Conservation (phyloP, 371 early-diverging fungal genomes). For the Phascolomyces articulosus region DNA sequence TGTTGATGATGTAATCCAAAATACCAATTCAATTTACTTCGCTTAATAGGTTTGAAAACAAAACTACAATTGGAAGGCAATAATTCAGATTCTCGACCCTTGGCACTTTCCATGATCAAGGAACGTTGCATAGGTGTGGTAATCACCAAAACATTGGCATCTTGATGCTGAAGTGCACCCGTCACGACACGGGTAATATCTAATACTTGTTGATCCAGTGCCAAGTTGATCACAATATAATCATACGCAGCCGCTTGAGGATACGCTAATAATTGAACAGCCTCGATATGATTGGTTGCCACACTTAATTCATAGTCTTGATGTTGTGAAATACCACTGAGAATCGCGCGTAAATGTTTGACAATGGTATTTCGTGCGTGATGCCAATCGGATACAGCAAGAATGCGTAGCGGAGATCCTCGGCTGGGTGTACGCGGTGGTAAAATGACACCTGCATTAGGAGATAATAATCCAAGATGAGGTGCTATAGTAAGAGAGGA, state of each 20-base stretch:
- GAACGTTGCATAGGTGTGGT: conserved; percentile 67
- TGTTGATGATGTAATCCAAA: conserved; percentile 47
- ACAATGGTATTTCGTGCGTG: conserved; percentile 40
- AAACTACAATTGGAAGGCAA: conserved; percentile 54
- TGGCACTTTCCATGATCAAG: conserved; percentile 51
- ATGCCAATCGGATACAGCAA: conserved; percentile 48
- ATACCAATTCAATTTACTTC: conserved; percentile 57
- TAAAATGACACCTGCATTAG: conserved; percentile 23
- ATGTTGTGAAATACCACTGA: conserved; percentile 19
- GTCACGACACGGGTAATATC: conserved; percentile 44
- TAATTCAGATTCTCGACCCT: conserved; percentile 29
- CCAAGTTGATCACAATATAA: conserved; percentile 55
- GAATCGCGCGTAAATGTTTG: conserved; percentile 43
- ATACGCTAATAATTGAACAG: conserved; percentile 28
- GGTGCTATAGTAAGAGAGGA: background rate
- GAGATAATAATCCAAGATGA: conserved; percentile 14
- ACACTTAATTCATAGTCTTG: conserved; percentile 25
- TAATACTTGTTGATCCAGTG: conserved; percentile 52
- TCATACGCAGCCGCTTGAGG: conserved; percentile 44
- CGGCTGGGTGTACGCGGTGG: conserved; percentile 43
- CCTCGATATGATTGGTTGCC: conserved; percentile 36
- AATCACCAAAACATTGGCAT: conserved; percentile 52
- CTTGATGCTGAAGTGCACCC: conserved; percentile 38
- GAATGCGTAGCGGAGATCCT: conserved; percentile 30
- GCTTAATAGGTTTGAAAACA: conserved; percentile 64